These are phyloP conservation scores for Coemansia sp. DNA, from an alignment of 192 early-diverging fungal species.

Conservation along the genomic window DNA sequence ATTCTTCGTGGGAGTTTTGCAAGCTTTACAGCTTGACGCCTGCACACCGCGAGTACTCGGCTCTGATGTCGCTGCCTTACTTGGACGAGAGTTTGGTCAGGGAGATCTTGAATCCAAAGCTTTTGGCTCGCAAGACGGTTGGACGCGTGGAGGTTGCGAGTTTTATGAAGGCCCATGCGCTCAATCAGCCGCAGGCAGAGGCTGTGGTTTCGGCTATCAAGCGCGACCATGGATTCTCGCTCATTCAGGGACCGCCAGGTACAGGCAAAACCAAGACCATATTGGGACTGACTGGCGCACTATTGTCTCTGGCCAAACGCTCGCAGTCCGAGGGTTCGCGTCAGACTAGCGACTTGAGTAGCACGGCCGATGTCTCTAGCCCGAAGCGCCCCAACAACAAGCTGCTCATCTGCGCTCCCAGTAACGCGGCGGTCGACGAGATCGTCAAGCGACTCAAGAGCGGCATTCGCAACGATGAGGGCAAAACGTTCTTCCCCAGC, in stretches of 20 bases:
- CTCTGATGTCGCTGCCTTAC: constrained; percentile 65
- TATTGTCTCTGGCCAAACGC: constrained; percentile 38
- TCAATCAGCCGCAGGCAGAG: constrained; percentile 92
- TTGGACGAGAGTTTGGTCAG: constrained; percentile 60
- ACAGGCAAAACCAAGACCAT: constrained; percentile 93
- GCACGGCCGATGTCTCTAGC: not conserved
- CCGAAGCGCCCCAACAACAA: constrained; percentile 40
- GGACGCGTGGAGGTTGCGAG: constrained; percentile 38
- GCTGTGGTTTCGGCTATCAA: constrained; percentile 74
- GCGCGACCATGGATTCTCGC: constrained; percentile 73
- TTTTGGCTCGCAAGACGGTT: constrained; percentile 24
- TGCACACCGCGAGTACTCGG: constrained; percentile 79
- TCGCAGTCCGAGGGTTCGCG: not conserved
- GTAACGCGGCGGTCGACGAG: constrained; percentile 96
- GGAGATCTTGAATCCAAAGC: constrained; percentile 67
- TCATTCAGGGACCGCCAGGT: constrained; percentile 82
- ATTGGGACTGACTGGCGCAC: constrained; percentile 75
- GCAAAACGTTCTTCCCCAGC: constrained; percentile 63
- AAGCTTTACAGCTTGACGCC: constrained; percentile 72
- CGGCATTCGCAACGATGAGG: constrained; percentile 65
- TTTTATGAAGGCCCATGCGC: constrained; percentile 65
- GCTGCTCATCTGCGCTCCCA: constrained; percentile 92
- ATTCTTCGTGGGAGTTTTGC: constrained; percentile 48
- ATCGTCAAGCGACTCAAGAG: constrained; percentile 83
- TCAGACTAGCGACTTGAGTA: not conserved